phyloP scores from a whole-genome alignment of 2,329 filamentous ascomycete species.

The Phaeophleospora eucalypticola region DNA sequence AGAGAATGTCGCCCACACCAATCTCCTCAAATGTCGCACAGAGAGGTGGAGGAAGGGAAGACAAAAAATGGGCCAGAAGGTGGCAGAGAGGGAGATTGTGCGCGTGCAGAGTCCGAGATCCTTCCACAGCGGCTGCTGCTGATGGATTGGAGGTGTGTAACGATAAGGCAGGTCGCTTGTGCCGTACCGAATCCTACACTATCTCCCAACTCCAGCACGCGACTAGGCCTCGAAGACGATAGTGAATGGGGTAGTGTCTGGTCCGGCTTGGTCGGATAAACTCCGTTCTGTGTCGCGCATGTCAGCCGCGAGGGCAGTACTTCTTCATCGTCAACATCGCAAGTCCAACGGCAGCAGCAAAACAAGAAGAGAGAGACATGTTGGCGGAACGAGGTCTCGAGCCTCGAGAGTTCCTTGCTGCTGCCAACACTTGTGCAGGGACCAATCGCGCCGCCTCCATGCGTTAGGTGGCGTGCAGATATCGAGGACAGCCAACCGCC shows the following conservation, averaged over 20 bases:
- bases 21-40: background rate
- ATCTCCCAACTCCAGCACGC: background rate
- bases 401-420: no score
- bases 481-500: no score
- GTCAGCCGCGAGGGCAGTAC: background rate
- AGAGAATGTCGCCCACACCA: background rate
- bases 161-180: no score
- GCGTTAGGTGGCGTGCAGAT: no score
- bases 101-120: background rate
- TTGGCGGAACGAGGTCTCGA: background rate
- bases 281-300: background rate
- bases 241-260: background rate
- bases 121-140: no score
- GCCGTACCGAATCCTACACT: background rate
- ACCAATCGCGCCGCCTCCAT: background rate
- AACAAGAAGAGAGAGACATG: no score
- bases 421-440: background rate
- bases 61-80: background rate
- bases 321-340: no score
- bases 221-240: background rate
- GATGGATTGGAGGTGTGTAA: background rate
- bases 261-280: background rate
- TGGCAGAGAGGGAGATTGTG: background rate
- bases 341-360: no score
- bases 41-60: background rate